Base-by-base conservation (phyloP, 2,329 filamentous ascomycete species). In the Orbilia quercus region DNA sequence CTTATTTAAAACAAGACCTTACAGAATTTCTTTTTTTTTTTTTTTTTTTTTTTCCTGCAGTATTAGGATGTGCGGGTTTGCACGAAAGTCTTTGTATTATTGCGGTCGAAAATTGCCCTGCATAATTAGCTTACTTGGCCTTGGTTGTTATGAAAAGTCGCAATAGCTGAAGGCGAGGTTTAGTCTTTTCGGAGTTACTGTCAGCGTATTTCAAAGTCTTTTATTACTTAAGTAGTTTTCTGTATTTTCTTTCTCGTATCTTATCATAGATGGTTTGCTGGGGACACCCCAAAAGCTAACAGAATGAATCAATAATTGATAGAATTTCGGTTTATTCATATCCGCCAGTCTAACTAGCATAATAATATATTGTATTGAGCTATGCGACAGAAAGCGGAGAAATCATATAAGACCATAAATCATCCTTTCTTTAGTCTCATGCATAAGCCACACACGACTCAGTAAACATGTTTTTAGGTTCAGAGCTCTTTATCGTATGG, bases 401-500 rank as follows among this genome's bases (percentile, higher is more conserved):
- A 25, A 14, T 28, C 3, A 25, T 44, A 16, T 44, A 20, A 31
- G 4, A 31, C 28, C n/a, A n/a, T n/a, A n/a, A n/a, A n/a, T n/a
- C n/a, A n/a, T n/a, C n/a, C n/a, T n/a, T n/a, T n/a, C n/a, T n/a
- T n/a, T n/a, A n/a, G n/a, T n/a, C n/a, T n/a, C n/a, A n/a, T n/a
- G n/a, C n/a, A n/a, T n/a, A n/a, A n/a, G n/a, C n/a, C n/a, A n/a
- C n/a, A n/a, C n/a, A n/a, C n/a, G n/a, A n/a, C n/a, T n/a, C n/a
- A n/a, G n/a, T n/a, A n/a, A n/a, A n/a, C n/a, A n/a, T n/a, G 28
- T 31, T 9, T 31, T 4, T 31, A 31, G 28, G 28, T 14, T 42
- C 28, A 63, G 31, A 62, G 57, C 36, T 63, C 58, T 34, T 53
- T 23, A 18, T 59, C 55, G 14, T 59, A 14, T 6, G 23, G 2